These are phyloP conservation scores for Pachysandra terminalis DNA, from an alignment of 164 flowering plant species.

Conservation along the genomic window DNA sequence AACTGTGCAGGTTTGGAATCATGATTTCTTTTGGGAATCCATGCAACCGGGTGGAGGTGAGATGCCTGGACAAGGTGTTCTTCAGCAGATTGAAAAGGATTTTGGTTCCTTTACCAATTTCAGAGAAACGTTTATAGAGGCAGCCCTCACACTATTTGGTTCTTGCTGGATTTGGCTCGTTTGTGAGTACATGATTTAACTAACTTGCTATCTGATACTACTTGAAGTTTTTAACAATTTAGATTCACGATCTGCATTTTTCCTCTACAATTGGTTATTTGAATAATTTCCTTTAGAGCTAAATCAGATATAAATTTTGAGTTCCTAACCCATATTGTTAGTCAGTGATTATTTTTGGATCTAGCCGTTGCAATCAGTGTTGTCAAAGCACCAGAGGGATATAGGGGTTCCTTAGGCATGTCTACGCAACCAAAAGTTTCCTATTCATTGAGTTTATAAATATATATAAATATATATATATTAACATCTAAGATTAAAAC, in stretches of 20 bases:
- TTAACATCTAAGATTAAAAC: too few species aligned
- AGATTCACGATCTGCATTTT: neutral
- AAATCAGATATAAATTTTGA: neutral
- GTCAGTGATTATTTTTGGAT: neutral
- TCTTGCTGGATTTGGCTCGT: slow-evolving; percentile 99
- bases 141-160: slow-evolving; percentile 73
- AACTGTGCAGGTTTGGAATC: slow-evolving; percentile 82
- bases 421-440: too few species aligned
- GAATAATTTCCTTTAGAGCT: too few species aligned
- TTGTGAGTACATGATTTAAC: slow-evolving; percentile 41
- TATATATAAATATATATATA: too few species aligned
- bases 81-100: slow-evolving; percentile 85
- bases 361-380: neutral
- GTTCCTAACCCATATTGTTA: neutral
- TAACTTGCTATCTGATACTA: neutral
- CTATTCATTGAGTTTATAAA: too few species aligned
- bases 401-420: too few species aligned
- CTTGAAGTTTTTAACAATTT: too few species aligned
- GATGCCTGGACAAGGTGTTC: slow-evolving; percentile 67
- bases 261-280: neutral
- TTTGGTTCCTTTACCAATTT: slow-evolving; percentile 81
- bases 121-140: slow-evolving; percentile 60
- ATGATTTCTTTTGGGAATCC: slow-evolving; percentile 98
- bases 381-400: too few species aligned
- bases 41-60: slow-evolving; percentile 94